A percentile compares a stretch with the other conserved stretches of the same genome.
Conservation (phyloP, 129 eudicot genomes). For the Arctium lappa region DNA sequence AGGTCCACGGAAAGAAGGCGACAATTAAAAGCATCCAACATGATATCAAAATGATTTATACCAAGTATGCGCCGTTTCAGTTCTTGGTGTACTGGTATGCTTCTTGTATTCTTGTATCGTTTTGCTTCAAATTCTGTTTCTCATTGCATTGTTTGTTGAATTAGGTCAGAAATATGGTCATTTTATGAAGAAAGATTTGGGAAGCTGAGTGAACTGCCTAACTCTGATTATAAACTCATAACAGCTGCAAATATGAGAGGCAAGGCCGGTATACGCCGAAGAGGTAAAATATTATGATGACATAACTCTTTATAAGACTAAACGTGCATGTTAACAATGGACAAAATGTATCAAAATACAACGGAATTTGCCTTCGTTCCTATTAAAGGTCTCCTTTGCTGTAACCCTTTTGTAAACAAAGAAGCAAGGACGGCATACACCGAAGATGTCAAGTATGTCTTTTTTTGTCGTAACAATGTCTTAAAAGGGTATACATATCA, state of each 20-base stretch:
- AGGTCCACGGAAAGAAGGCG: conserved; percentile 73
- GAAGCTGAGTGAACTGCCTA: conserved; percentile 64
- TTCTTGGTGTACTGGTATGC: conserved; percentile 84
- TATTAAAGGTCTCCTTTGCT: not conserved
- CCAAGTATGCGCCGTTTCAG: conserved; percentile 81
- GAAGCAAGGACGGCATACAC: not conserved
- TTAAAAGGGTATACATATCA: not conserved
- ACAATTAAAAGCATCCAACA: conserved; percentile 39
- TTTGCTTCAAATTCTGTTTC: not conserved
- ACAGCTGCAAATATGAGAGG: conserved; percentile 73
- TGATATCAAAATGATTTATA: conserved; percentile 61
- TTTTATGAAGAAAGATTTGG: conserved; percentile 88
- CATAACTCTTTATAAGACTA: not conserved
- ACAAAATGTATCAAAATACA: not conserved
- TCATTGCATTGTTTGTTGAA: not conserved
- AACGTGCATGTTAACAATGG: not conserved
- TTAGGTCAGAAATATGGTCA: conserved; percentile 87
- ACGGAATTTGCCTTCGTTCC: not conserved
- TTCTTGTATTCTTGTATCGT: not conserved
- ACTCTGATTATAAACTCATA: conserved; percentile 60
- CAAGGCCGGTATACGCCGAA: conserved; percentile 9
- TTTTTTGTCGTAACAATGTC: too few relatives aligned
- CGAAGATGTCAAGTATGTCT: too few relatives aligned
- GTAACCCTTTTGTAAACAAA: not conserved
- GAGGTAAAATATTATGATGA: conserved; percentile 12